phyloP scores from a whole-genome alignment of 2,329 filamentous ascomycete genomes.

The Dactylellina haptotyla region DNA sequence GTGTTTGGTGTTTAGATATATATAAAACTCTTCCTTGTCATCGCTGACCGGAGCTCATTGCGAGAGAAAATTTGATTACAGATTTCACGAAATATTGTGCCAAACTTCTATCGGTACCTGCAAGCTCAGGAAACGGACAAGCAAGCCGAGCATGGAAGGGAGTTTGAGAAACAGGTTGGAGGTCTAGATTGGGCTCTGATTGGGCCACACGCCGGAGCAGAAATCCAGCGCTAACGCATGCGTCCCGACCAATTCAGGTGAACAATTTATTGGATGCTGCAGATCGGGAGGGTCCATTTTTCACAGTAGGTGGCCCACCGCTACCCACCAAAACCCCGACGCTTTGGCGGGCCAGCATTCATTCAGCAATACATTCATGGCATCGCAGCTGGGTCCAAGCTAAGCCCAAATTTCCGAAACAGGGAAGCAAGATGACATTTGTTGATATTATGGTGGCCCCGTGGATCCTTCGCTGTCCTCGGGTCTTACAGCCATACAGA shows the following conservation, averaged over 20 bases:
- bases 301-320: conserved; percentile 56
- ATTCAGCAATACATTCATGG: no score
- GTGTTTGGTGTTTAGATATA: neutral
- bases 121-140: conserved; percentile 71
- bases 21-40: neutral
- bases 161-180: conserved; percentile 74
- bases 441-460: conserved; percentile 63
- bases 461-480: conserved; percentile 61
- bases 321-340: no score
- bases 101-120: conserved; percentile 78
- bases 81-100: conserved; percentile 80
- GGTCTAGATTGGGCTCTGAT: conserved; percentile 23
- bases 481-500: conserved; percentile 61
- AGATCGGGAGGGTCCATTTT: conserved; percentile 59
- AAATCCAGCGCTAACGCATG: conserved; percentile 45
- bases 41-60: neutral
- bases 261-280: conserved; percentile 60
- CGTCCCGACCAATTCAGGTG: conserved; percentile 54
- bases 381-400: neutral
- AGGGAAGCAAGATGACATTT: conserved; percentile 60
- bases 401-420: conserved; percentile 12
- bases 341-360: no score
- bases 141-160: conserved; percentile 70
- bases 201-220: conserved; percentile 20
- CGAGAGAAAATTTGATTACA: conserved; percentile 59